Conservation (phyloP, 1,284 basidiomycete species). For the Dichomitus squalens region DNA sequence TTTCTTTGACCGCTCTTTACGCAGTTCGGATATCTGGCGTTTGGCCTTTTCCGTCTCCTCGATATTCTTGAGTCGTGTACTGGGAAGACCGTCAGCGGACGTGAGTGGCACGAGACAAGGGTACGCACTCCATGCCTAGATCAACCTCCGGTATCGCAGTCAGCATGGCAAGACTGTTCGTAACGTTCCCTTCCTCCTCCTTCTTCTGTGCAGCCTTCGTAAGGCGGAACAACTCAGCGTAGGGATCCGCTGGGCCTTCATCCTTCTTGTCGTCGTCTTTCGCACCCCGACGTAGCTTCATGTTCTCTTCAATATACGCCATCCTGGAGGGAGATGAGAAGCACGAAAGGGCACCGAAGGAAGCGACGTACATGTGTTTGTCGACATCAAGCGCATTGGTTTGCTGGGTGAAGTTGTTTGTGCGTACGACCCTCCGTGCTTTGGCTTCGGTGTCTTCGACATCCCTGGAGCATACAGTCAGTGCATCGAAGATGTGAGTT, state of each 20-base stretch:
- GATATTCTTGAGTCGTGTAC: conserved; percentile 90
- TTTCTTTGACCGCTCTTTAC: conserved; percentile 56
- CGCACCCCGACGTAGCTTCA: conserved; percentile 74
- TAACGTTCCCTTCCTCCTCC: conserved; percentile 87
- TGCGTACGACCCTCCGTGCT: conserved; percentile 74
- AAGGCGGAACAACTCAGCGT: conserved; percentile 82
- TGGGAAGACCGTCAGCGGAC: conserved; percentile 33
- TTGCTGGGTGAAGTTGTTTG: conserved; percentile 96
- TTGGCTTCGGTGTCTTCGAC: conserved; percentile 68
- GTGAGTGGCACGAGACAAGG: neutral
- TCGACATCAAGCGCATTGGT: conserved; percentile 96
- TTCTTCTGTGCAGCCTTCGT: conserved; percentile 69
- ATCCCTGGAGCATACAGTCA: conserved; percentile 40
- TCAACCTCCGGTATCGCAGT: conserved; percentile 97
- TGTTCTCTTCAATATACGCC: conserved; percentile 95
- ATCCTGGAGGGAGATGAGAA: conserved; percentile 64
- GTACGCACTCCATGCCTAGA: conserved; percentile 92
- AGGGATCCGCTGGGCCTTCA: conserved; percentile 60
- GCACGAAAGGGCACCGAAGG: neutral
- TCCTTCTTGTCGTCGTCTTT: conserved; percentile 49
- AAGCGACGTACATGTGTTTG: conserved; percentile 87
- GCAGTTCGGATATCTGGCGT: conserved; percentile 75
- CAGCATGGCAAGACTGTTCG: conserved; percentile 91
- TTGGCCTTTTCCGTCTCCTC: conserved; percentile 97
- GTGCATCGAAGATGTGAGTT: neutral